phyloP scores from a whole-genome alignment of 148 eudicot species.

The Chenopodium album region DNA sequence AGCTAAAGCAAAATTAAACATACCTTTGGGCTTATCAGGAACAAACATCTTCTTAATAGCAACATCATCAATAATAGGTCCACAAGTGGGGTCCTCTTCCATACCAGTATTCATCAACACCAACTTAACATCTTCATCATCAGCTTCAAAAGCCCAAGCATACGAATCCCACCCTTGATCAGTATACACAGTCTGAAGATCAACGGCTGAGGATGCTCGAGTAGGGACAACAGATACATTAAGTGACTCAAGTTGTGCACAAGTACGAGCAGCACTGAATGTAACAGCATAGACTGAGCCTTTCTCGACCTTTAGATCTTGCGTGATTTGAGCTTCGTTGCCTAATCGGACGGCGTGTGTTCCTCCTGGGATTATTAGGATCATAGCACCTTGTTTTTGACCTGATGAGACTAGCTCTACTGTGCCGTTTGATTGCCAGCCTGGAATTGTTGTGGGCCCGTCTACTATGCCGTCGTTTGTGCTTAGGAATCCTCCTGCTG shows the following conservation, averaged over 20 bases:
- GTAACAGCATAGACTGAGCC: conserved; percentile 77
- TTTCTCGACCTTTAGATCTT: conserved; percentile 66
- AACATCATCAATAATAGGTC: conserved; percentile 87
- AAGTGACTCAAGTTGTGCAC: conserved; percentile 95
- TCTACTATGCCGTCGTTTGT: conserved; percentile 41
- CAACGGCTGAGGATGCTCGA: conserved; percentile 64
- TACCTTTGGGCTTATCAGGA: conserved; percentile 74
- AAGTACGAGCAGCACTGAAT: conserved; percentile 94
- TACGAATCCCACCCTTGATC: conserved; percentile 98
- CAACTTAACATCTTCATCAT: conserved; percentile 46
- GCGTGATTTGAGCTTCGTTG: conserved; percentile 90
- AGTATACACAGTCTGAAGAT: conserved; percentile 84
- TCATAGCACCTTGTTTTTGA: conserved; percentile 95
- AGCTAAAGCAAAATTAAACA: neutral
- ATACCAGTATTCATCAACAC: conserved; percentile 79
- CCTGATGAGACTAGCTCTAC: conserved; percentile 85
- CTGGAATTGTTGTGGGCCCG: conserved; percentile 54
- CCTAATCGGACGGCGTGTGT: conserved; percentile 83
- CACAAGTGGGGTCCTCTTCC: conserved; percentile 98
- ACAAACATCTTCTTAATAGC: conserved; percentile 87
- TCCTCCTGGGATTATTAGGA: conserved; percentile 90
- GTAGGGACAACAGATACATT: conserved; percentile 68
- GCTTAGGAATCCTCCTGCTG: conserved; percentile 71
- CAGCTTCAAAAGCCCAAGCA: conserved; percentile 86
- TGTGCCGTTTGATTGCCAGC: conserved; percentile 83